These are phyloP conservation scores for Pinus albicaulis DNA, from an alignment of 75 land plant genomes.

Conservation along the genomic window DNA sequence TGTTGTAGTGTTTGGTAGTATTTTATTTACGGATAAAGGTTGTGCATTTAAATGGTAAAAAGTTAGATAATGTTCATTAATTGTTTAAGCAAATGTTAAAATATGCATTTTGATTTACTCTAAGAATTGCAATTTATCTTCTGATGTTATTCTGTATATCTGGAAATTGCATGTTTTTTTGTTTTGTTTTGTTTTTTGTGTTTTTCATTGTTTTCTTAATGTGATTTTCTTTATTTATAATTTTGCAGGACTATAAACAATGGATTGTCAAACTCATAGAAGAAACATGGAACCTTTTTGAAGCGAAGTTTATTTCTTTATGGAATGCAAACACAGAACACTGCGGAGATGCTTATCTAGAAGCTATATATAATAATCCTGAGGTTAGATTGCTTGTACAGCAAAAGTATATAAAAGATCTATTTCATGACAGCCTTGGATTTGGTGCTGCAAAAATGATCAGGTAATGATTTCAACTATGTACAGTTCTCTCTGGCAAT, in stretches of 20 bases:
- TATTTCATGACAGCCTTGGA: conserved; percentile 89
- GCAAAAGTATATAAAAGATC: conserved; percentile 60
- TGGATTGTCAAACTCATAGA: conserved; percentile 78
- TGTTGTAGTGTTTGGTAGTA: background rate
- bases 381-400: conserved; percentile 51
- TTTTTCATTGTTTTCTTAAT: background rate
- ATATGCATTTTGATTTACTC: background rate
- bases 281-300: conserved; percentile 84
- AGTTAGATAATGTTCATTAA: background rate
- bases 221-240: background rate
- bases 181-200: too few species aligned
- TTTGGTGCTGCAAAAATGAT: conserved; percentile 99
- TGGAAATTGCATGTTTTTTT: background rate
- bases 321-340: conserved; percentile 75
- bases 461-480: background rate
- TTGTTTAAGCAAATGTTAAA: background rate
- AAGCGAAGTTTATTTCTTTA: conserved; percentile 56
- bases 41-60: background rate
- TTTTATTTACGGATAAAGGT: background rate
- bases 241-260: conserved; percentile 67
- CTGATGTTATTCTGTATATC: background rate
- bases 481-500: background rate
- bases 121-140: background rate
- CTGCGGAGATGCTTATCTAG: conserved; percentile 86
- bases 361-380: conserved; percentile 59